Evolutionary conservation across 1,139 yeast species (phyloP), one percentile per base, ranked within the genome.

Genomic region (Debaryomycetaceae sp.): DNA sequence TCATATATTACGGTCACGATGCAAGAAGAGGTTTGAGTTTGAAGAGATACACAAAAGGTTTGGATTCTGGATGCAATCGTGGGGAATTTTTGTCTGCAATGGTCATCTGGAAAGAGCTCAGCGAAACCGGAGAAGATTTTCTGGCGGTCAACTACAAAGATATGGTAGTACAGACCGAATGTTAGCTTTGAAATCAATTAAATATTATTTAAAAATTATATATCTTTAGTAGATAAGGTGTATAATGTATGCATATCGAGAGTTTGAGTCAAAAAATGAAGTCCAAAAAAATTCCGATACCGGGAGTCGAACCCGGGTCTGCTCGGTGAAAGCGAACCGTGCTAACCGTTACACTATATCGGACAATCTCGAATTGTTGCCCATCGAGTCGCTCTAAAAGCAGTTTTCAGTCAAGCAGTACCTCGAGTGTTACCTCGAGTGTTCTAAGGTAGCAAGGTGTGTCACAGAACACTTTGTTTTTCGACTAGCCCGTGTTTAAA

Each of bases 1-100:
- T 78, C n/a, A 91, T 88, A 1, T 81, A 79, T 52, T 91, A 91
- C 56, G 98, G 98, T 1, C 98, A 91, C 56, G 95, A 87, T 58
- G 95, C 97, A 4, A 72, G 80, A 41, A 67, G 82, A 42, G 96
- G 97, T 0, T 73, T 91, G 36, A 80, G 77, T 42, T 49, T 83
- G 38, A 75, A 77, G 47, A 73, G 76, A 45, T 87, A 70, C 59
- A 73, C 95, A 4, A 80, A 76, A 51, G 98, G 97, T 0, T 64
- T 91, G 32, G 98, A 91, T 56, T 70, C 87, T 8, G 87, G 87
- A 2, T 91, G 98, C 63, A 86, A 81, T 47, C 75, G 77, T 45
- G 97, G 96, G 3, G 83, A 80, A 8, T 59, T 72, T 41, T 70
- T 91, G 43, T 75, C 83, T 31, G 95, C 94, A 0, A 65, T 82